phyloP scores from a whole-genome alignment of 2,329 filamentous ascomycete genomes.

The Talaromyces sp. region DNA sequence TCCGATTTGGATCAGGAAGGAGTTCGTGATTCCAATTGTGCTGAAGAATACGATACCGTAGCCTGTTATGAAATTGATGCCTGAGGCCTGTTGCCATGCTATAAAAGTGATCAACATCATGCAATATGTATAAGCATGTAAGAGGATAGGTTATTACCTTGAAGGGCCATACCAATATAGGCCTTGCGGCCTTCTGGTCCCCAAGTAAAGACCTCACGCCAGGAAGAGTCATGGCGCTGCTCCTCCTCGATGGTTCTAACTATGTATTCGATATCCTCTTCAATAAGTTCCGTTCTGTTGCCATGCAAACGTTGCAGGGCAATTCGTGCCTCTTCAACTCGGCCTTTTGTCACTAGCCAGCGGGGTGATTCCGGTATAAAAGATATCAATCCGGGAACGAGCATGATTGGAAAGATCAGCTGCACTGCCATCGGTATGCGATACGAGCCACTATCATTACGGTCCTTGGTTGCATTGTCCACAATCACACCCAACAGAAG shows the following conservation, averaged over 20 bases:
- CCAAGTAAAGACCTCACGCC: slow-evolving; percentile 40
- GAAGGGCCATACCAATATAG: slow-evolving; percentile 5
- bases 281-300: slow-evolving; percentile 67
- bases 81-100: slow-evolving; percentile 65
- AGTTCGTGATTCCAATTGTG: slow-evolving; percentile 73
- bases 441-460: slow-evolving; percentile 64
- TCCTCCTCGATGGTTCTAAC: slow-evolving; percentile 88
- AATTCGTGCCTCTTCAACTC: slow-evolving; percentile 27
- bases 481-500: slow-evolving; percentile 71
- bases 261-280: slow-evolving; percentile 77
- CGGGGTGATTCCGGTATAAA: slow-evolving; percentile 31
- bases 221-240: slow-evolving; percentile 51
- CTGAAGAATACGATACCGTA: slow-evolving; percentile 81
- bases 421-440: slow-evolving; percentile 78
- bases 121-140: not conserved
- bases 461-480: slow-evolving; percentile 66
- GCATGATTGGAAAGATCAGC: slow-evolving; percentile 67
- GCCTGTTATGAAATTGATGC: slow-evolving; percentile 92
- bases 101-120: not conserved
- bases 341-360: slow-evolving; percentile 24
- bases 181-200: slow-evolving; percentile 3
- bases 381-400: slow-evolving; percentile 18
- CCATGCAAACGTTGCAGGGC: slow-evolving; percentile 68
- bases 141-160: not conserved
- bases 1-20: slow-evolving; percentile 78